Evolutionary conservation across 1,284 basidiomycete species (phyloP), one percentile per base, ranked within the genome.

Genomic region (Cutaneotrichosporon mucoides): DNA sequence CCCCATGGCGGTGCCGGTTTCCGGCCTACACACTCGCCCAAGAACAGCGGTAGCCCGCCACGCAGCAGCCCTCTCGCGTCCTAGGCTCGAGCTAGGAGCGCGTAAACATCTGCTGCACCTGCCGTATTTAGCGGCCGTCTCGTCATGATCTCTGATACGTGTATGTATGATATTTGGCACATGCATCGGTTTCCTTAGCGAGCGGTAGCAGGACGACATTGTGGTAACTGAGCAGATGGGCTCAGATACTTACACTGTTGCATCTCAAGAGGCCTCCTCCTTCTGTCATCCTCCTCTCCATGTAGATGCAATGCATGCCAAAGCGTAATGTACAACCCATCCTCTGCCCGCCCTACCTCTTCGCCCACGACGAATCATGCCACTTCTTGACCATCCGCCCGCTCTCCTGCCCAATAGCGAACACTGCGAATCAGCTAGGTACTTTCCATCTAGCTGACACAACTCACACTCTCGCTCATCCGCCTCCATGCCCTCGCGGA

Each of bases 391-490:
- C 88, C 64, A 82, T 79, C 69, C 84, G 86, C 41, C 85, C 84
- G 63, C 87, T 89, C 62, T 90, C 88, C 71, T 93, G 90, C 6
- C 89, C 90, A 53, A 91, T 77, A 5, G 47, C 46, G 10, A 56
- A 49, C 47, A 48, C 56, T 52, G 33, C n/a, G n/a, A n/a, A n/a
- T n/a, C n/a, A n/a, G n/a, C n/a, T n/a, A n/a, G n/a, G n/a, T n/a
- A n/a, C n/a, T n/a, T n/a, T n/a, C n/a, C n/a, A n/a, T n/a, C n/a
- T n/a, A n/a, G n/a, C n/a, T n/a, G n/a, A n/a, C n/a, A n/a, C n/a
- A n/a, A 82, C 87, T 81, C 72, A 93, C 91, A 66, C 80, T 92
- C 90, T 62, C 92, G 82, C 76, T 95, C 91, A 12, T 89, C 90
- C 8, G 84, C 85, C 62, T 95, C 92, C 66, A 95, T 83, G 1